Evolutionary conservation across 1,139 yeast species (phyloP), one percentile per base, ranked within the genome.

Genomic region (Hemisphaericaspora xylanilytica): DNA sequence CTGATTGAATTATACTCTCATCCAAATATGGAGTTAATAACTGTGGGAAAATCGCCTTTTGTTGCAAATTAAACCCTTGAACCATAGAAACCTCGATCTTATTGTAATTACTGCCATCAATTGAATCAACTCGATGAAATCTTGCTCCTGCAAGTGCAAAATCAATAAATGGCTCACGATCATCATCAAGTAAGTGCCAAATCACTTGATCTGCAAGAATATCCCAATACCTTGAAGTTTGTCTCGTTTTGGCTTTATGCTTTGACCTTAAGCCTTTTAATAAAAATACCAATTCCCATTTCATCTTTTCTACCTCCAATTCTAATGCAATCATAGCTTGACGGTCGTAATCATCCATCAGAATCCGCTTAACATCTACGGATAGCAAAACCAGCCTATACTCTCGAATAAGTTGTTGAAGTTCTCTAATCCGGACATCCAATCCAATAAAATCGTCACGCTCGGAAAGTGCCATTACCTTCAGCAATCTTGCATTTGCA

Each of bases 11-110:
- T 4, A 39, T 37, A n/a, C 44, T 43, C 6, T 36, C 39, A 2
- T 55, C 59, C 22, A 56, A 41, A 7, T 56, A 67, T 2, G 92
- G 90, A 0, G 83, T 67, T 25, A 90, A 62, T 29, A 92, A 61
- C 45, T 86, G 89, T 0, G 95, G 92, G 52, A 82, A 86, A 1
- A 72, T 57, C 0, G 87, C 76, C 20, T 73, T 63, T n/a, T 67
- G 64, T 37, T 78, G 79, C 43, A 85, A 62, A 51, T 87, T 87
- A 51, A 82, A 74, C 0, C 88, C 90, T 53, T 84, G 88, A 46
- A 89, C 63, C 54, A 90, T 74, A 12, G 70, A 66, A 3, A 88
- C 63, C 21, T 72, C 70, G 46, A 86, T 80, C 28, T 71, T 61
- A 46, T 86, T 84, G 31, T 78, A 73, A 18, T 86, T 83, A 2